Evolutionary conservation across 2,329 filamentous ascomycete genomes (phyloP), one percentile per base, ranked within the genome.

Genomic region (Phyllachora maydis): DNA sequence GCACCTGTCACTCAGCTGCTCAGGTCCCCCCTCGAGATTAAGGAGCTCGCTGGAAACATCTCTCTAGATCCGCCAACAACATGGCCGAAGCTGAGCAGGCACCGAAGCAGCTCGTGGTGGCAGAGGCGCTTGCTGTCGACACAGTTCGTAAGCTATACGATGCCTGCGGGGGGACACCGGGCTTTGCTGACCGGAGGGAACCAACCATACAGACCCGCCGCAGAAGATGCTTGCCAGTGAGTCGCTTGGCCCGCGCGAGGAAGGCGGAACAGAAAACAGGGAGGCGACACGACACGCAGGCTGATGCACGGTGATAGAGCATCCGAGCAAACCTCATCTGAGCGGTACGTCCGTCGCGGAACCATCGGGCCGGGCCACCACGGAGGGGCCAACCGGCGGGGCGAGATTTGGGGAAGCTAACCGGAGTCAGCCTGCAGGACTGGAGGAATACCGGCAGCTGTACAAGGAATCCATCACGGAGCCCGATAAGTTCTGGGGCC

Each of bases 401-500:
- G n/a, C n/a, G n/a, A n/a, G n/a, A n/a, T n/a, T n/a, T n/a, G n/a
- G n/a, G n/a, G n/a, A n/a, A n/a, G n/a, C n/a, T n/a, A n/a, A n/a
- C n/a, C n/a, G n/a, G n/a, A n/a, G n/a, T n/a, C n/a, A n/a, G n/a
- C n/a, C n/a, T n/a, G 29, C 35, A 73, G 67, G 53, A 37, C 43
- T 74, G 30, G 65, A 74, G 32, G 64, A 75, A 36, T 76, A 76
- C 48, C 60, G 73, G 41, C 53, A 55, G 40, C 47, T 74, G 28
- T 74, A 76, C 58, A 59, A 71, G 42, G 64, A 98, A 54, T 98
- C 88, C 22, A 93, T 98, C 45, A 72, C 73, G 37, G 59, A 88
- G 38, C 85, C 88, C 23, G 57, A 83, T 33, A 70, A 75, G 47
- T 98, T 95, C 59, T 98, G 85, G 83, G 82, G 61, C 30, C 64